phyloP scores from a whole-genome alignment of 805 yeast genomes.

The Candida argentea region DNA sequence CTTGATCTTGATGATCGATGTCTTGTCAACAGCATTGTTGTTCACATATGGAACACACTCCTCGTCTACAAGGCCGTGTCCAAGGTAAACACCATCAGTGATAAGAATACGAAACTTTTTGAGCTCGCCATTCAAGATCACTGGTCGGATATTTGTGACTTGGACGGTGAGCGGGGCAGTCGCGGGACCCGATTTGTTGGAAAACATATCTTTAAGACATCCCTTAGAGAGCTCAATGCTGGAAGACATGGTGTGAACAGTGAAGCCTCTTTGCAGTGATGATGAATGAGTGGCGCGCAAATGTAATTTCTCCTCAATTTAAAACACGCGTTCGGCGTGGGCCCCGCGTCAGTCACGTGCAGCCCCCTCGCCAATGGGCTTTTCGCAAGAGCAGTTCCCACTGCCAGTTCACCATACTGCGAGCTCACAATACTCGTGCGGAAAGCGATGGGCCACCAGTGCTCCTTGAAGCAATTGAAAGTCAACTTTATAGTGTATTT shows the following conservation, averaged over 20 bases:
- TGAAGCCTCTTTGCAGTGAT: neutral
- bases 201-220: conserved; percentile 10
- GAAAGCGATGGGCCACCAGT: no score
- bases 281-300: neutral
- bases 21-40: conserved; percentile 35
- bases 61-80: conserved; percentile 30
- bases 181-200: conserved; percentile 8
- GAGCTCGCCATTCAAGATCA: conserved; percentile 21
- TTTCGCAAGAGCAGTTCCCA: no score
- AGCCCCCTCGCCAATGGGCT: no score
- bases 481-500: no score
- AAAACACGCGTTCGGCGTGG: no score
- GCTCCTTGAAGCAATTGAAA: no score
- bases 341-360: no score
- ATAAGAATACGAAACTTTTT: conserved; percentile 21
- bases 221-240: conserved; percentile 6
- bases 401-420: no score
- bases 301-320: no score
- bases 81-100: conserved; percentile 27
- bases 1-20: conserved; percentile 30
- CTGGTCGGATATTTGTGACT: conserved; percentile 23
- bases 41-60: conserved; percentile 32
- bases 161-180: conserved; percentile 23
- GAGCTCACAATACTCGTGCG: no score
- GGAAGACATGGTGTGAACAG: conserved; percentile 1